Evolutionary conservation across 148 eudicot genomes (phyloP).

Genomic region (Camellia japonica): DNA sequence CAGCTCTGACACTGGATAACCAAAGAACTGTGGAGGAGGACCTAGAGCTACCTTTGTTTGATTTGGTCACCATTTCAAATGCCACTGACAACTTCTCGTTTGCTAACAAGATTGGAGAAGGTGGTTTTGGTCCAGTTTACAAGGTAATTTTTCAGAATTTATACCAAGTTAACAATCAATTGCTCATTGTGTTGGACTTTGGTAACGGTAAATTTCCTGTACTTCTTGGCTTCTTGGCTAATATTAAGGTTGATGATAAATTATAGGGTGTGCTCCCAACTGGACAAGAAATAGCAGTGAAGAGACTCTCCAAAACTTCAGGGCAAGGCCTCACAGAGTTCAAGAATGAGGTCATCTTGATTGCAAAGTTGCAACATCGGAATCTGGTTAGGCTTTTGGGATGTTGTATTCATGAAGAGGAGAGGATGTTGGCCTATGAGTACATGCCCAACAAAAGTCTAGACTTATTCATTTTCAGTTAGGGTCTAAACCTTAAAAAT

Average conservation of each 20-base stretch:
- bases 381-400: conserved; percentile 10
- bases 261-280: too few relatives aligned
- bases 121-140: conserved; percentile 1
- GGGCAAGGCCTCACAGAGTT: conserved; percentile 13
- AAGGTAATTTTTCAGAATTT: not conserved
- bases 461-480: too few relatives aligned
- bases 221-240: not conserved
- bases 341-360: conserved; percentile 14
- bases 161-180: not conserved
- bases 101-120: conserved; percentile 7
- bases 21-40: conserved; percentile 7
- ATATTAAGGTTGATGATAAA: not conserved
- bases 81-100: conserved; percentile 19
- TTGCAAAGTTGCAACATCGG: conserved; percentile 6
- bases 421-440: too few relatives aligned
- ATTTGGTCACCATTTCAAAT: conserved; percentile 19
- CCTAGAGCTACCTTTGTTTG: conserved; percentile 20
- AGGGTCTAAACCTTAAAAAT: not conserved
- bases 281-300: not conserved
- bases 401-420: not conserved
- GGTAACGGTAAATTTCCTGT: not conserved
- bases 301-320: conserved; percentile 7
- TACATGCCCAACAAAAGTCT: too few relatives aligned
- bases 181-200: not conserved
- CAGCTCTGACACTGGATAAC: conserved; percentile 7